Percentiles rank a stretch among this genome's conserved stretches.
Conservation (phyloP, 225 moss, liverwort and hornwort genomes). For the Polytrichum commune region DNA sequence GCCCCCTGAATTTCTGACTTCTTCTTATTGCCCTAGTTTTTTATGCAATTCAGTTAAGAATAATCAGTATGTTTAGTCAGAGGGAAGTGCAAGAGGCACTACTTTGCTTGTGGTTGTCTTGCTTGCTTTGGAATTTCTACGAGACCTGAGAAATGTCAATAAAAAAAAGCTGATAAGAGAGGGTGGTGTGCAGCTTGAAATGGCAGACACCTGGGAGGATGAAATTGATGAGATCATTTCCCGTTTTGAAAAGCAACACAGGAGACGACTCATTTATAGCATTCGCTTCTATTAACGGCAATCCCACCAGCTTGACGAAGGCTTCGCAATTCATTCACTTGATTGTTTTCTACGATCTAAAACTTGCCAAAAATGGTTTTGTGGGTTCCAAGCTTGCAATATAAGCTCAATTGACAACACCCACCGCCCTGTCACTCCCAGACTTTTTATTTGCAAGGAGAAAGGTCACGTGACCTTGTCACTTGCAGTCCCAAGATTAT, state of each 20-base stretch:
- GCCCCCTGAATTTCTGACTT: no score
- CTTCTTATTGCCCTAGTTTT: no score
- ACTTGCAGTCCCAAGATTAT: background rate
- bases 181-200: slow-evolving; percentile 76
- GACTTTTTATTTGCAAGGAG: background rate
- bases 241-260: slow-evolving; percentile 88
- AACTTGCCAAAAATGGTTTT: no score
- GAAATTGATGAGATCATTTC: slow-evolving; percentile 87
- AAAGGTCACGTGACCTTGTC: background rate
- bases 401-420: background rate
- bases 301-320: background rate
- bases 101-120: no score
- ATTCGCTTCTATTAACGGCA: slow-evolving; percentile 86
- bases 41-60: no score
- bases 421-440: background rate
- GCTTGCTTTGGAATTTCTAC: no score
- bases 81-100: no score
- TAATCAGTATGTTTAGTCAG: no score
- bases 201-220: slow-evolving; percentile 92
- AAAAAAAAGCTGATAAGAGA: slow-evolving; percentile 16
- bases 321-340: no score
- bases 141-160: no score
- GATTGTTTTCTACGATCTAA: no score
- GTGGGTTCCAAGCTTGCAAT: no score
- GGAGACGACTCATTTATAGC: slow-evolving; percentile 84